Base-by-base conservation (phyloP, 1,284 basidiomycete genomes). In the Cryptococcus jaspeensis region DNA sequence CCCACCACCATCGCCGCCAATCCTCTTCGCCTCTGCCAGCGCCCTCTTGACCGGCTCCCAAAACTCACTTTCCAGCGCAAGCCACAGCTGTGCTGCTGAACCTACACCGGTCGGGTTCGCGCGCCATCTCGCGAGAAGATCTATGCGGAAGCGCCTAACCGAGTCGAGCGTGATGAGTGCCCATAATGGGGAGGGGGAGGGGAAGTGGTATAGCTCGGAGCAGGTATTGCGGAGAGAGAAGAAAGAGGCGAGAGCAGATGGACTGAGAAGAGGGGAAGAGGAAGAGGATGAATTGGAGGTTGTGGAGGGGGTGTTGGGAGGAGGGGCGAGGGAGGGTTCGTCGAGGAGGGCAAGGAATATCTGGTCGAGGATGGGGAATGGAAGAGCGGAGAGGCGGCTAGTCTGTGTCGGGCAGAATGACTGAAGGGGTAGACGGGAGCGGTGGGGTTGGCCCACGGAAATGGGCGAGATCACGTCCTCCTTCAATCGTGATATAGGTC, bases 21-120 rank as follows among this genome's bases (percentile, higher is more conserved):
- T 15, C 28, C 36, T 20, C 40, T 20, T 44, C 11, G 43, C n/a
- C 23, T 40, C 6, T 23, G 18, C 12, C 20, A 63, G n/a, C 9
- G 49, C 56, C 7, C 18, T 15, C 9, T 61, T 43, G 16, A 68
- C 50, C 20, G 62, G 62, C 3, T 22, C 11, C 5, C 37, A 50
- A 39, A 68, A 62, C 11, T 52, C 44, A n/a, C 61, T 46, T 4
- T 62, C 62, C 16, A 66, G 50, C 0, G 54, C 54, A 16, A 47
- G 23, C 40, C 35, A 59, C 3, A 65, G 47, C 12, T 51, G 25
- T 6, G 28, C 18, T 3, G 54, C 53, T 6, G 53, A 58, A 8
- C 61, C 58, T 5, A 61, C 59, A 6, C 59, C 60, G n/a, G 37
- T 53, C 2, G 66, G 64, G 50, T 61, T 63, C 2, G 59, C 60